A percentile compares a stretch with the other conserved stretches of the same genome.
phyloP scores from a whole-genome alignment of 1,139 yeast species.

The Nakaseomyces bracarensis region DNA sequence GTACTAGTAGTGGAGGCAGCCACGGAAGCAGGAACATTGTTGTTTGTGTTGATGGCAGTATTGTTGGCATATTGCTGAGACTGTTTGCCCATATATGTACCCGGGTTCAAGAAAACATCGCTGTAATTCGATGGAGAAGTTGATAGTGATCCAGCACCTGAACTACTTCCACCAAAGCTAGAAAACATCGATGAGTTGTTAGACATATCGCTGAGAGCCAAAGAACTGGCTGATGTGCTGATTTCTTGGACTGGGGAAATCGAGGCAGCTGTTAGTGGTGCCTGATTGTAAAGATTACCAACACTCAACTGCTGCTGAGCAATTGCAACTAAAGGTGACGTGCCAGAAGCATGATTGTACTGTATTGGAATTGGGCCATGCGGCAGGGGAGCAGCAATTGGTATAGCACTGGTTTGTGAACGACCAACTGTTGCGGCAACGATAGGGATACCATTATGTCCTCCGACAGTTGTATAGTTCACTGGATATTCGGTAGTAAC shows the following conservation, averaged over 20 bases:
- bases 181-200: conserved; percentile 9
- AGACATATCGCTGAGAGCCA: conserved; percentile 12
- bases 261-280: not conserved
- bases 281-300: not conserved
- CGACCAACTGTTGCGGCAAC: not conserved
- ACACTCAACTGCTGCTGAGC: conserved; percentile 6
- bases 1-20: not conserved
- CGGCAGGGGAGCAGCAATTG: conserved; percentile 6
- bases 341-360: not conserved
- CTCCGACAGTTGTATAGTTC: not conserved
- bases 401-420: not conserved
- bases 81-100: conserved; percentile 1
- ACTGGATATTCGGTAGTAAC: not conserved
- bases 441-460: not conserved
- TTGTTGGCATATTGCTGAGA: not conserved
- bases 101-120: conserved; percentile 4
- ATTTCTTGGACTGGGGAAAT: not conserved
- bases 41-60: no score
- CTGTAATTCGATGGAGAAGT: conserved; percentile 4
- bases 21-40: not conserved
- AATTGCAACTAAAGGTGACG: conserved; percentile 5
- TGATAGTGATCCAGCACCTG: conserved; percentile 7
- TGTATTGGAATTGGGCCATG: conserved; percentile 1
- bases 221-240: conserved; percentile 10
- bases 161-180: not conserved